Evolutionary conservation across 768 basidiomycete genomes (phyloP).

Genomic region (Leccinellum albellum): DNA sequence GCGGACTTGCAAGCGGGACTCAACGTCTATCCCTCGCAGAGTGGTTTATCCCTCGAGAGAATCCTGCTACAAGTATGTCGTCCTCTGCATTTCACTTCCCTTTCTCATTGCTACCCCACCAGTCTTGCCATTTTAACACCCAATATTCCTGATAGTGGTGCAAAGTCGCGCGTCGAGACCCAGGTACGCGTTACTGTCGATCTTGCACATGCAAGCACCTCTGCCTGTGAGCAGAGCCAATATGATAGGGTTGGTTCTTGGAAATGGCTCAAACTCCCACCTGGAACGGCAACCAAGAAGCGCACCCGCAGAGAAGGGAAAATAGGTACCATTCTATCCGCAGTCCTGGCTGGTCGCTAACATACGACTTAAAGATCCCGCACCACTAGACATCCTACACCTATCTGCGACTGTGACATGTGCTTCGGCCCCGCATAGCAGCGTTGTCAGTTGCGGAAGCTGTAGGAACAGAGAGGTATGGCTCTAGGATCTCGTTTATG

Average conservation of each 20-base stretch:
- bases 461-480: conserved; percentile 83
- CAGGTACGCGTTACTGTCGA: conserved; percentile 86
- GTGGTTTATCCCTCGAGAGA: conserved; percentile 73
- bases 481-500: conserved; percentile 1
- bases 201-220: conserved; percentile 61
- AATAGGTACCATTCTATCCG: conserved; percentile 48
- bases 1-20: conserved; percentile 54
- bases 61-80: conserved; percentile 67
- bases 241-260: conserved; percentile 86
- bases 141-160: conserved; percentile 75
- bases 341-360: conserved; percentile 14
- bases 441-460: conserved; percentile 79
- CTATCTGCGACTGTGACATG: conserved; percentile 75
- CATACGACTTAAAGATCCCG: conserved; percentile 49
- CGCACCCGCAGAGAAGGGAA: conserved; percentile 81
- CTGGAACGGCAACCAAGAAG: conserved; percentile 79
- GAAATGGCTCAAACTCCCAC: conserved; percentile 82
- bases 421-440: conserved; percentile 72
- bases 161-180: conserved; percentile 93
- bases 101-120: conserved; percentile 16
- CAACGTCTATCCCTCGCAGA: conserved; percentile 45
- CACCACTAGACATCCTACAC: conserved; percentile 64
- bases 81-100: conserved; percentile 3
- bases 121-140: conserved; percentile 82
- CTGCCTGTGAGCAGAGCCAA: conserved; percentile 55